Evolutionary conservation across 495 filamentous ascomycete genomes (phyloP).

Genomic region (Aspergillus cristatus): DNA sequence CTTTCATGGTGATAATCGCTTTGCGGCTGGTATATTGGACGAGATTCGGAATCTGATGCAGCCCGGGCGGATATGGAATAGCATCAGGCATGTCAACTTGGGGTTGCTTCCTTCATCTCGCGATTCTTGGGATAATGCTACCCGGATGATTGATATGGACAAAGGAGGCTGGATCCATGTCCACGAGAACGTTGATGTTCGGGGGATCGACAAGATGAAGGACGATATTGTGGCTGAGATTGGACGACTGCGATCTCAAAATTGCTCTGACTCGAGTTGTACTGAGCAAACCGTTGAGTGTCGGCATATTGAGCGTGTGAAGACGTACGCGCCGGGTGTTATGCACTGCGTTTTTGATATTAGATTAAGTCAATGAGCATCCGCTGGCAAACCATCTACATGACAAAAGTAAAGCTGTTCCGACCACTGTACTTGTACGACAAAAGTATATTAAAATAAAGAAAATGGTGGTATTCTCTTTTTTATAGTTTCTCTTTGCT

Average conservation of each 20-base stretch:
- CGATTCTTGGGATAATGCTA: slow-evolving; percentile 56
- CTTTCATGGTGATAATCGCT: slow-evolving; percentile 61
- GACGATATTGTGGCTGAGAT: slow-evolving; percentile 17
- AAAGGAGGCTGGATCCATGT: slow-evolving; percentile 66
- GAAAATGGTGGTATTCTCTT: no score
- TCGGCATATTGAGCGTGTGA: slow-evolving; percentile 70
- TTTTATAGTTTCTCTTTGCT: no score
- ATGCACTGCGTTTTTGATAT: slow-evolving; percentile 87
- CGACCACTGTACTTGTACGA: no score
- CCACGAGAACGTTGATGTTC: slow-evolving; percentile 72
- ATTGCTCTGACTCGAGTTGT: not conserved
- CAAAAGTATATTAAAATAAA: no score
- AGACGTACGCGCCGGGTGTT: slow-evolving; percentile 86
- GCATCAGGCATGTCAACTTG: slow-evolving; percentile 65
- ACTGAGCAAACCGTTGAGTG: slow-evolving; percentile 29
- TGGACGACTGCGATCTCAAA: slow-evolving; percentile 5
- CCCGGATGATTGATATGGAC: slow-evolving; percentile 41
- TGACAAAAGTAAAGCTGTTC: no score
- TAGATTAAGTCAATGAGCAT: slow-evolving; percentile 28
- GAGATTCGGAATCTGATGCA: slow-evolving; percentile 14
- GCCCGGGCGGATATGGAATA: slow-evolving; percentile 20
- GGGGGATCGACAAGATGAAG: slow-evolving; percentile 49
- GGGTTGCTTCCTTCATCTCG: slow-evolving; percentile 67
- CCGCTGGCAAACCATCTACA: no score
- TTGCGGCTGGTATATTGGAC: slow-evolving; percentile 41